Percentiles rank a stretch among this genome's conserved stretches.
These are phyloP conservation scores for Peronospora destructor DNA, from an alignment of 352 stramenopile species.

Conservation along the genomic window DNA sequence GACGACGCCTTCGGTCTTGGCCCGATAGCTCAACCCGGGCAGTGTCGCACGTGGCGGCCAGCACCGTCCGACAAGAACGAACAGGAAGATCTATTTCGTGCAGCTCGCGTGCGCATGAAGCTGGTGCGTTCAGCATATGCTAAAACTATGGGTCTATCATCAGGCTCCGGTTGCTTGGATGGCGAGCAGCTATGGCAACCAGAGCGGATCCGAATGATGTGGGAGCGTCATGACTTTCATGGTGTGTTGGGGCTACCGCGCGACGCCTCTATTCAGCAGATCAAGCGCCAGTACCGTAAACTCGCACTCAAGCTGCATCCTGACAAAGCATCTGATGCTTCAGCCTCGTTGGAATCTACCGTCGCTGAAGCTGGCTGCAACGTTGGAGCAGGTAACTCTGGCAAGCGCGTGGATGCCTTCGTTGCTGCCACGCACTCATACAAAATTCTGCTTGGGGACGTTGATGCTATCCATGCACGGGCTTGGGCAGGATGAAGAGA, in stretches of 20 bases:
- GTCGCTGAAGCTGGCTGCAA: constrained; percentile 16
- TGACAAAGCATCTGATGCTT: constrained; percentile 52
- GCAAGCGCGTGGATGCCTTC: constrained; percentile 68
- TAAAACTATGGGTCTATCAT: constrained; percentile 25
- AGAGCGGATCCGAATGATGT: constrained; percentile 73
- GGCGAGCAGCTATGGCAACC: constrained; percentile 71
- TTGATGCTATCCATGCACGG: constrained; percentile 35
- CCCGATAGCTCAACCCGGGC: constrained; percentile 14
- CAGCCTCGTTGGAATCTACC: constrained; percentile 30
- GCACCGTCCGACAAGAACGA: constrained; percentile 51
- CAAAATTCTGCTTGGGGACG: constrained; percentile 55
- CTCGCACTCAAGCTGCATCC: constrained; percentile 80
- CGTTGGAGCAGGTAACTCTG: constrained; percentile 10
- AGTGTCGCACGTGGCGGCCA: constrained; percentile 32
- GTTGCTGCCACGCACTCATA: constrained; percentile 74
- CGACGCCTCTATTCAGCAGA: constrained; percentile 53
- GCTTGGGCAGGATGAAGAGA: constrained; percentile 20
- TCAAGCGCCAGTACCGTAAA: constrained; percentile 82
- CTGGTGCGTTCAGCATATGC: constrained; percentile 50
- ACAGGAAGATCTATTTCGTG: constrained; percentile 72
- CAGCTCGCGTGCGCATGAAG: constrained; percentile 72
- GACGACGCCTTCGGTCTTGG: constrained; percentile 26
- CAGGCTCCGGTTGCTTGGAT: constrained; percentile 37
- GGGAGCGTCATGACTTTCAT: constrained; percentile 69
- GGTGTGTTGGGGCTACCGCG: constrained; percentile 63